Conservation (phyloP, 306 rosid genomes). For the Calophaca sinica region DNA sequence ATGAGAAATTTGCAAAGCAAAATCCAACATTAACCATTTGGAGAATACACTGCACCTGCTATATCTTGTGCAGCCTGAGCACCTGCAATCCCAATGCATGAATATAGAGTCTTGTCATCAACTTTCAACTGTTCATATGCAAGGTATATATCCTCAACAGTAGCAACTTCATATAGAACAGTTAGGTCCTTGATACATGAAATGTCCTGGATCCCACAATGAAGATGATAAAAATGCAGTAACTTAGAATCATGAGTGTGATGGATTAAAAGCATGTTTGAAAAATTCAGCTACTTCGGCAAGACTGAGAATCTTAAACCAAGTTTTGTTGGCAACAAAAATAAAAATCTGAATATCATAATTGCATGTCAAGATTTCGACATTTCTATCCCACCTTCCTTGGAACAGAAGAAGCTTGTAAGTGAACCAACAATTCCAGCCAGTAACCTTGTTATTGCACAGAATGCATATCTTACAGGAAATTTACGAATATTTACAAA, state of each 20-base stretch:
- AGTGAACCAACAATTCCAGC: conserved; percentile 95
- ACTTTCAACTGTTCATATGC: conserved; percentile 94
- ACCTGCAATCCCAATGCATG: conserved; percentile 94
- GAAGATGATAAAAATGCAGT: conserved; percentile 21
- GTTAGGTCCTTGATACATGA: conserved; percentile 97
- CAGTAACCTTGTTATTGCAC: too few relatives aligned
- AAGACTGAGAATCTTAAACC: conserved; percentile 25
- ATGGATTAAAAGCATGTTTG: conserved; percentile 1
- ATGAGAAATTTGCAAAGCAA: conserved; percentile 36
- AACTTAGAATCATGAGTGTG: conserved; percentile 34
- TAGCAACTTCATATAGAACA: conserved; percentile 76
- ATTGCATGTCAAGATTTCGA: conserved; percentile 32
- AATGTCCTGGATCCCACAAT: conserved; percentile 76
- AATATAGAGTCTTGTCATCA: conserved; percentile 77
- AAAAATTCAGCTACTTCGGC: conserved; percentile 21
- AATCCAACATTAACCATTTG: conserved; percentile 33
- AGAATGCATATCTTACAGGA: too few relatives aligned
- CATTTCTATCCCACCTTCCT: conserved; percentile 77
- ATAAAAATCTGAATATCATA: conserved; percentile 21
- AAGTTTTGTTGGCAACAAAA: conserved; percentile 20
- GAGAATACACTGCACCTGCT: conserved; percentile 52
- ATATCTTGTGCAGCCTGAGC: conserved; percentile 76
- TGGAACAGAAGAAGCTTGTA: conserved; percentile 95
- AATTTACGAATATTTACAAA: too few relatives aligned
- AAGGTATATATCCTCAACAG: conserved; percentile 76